Evolutionary conservation across 83 land plant species (phyloP).

Genomic region (Picea mariana): DNA sequence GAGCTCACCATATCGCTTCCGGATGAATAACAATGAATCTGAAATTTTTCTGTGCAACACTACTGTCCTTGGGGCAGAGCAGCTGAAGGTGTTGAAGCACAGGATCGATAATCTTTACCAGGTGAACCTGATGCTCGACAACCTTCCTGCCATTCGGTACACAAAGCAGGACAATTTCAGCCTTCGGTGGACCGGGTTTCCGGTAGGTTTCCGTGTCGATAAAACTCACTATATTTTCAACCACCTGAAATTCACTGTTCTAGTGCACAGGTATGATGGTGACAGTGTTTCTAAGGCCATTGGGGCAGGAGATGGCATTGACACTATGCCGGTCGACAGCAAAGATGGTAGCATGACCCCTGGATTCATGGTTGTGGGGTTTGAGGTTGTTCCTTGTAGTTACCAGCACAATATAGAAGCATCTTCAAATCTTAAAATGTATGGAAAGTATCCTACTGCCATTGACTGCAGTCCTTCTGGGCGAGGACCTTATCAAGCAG

Average conservation of each 20-base stretch:
- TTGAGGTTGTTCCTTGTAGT: constrained; percentile 60
- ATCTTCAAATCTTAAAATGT: constrained; percentile 37
- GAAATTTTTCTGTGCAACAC: constrained; percentile 57
- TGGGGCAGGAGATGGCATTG: constrained; percentile 66
- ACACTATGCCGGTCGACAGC: constrained; percentile 24
- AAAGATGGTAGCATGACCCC: constrained; percentile 23
- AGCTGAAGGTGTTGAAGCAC: constrained; percentile 51
- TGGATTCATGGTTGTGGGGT: constrained; percentile 61
- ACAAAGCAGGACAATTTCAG: constrained; percentile 36
- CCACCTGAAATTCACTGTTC: constrained; percentile 71
- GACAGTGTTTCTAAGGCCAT: constrained; percentile 46
- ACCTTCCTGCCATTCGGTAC: constrained; percentile 73
- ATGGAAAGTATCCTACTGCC: constrained; percentile 28
- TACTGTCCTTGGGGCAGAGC: constrained; percentile 30
- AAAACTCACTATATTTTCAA: constrained; percentile 57
- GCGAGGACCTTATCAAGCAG: constrained; percentile 23
- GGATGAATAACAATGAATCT: constrained; percentile 26
- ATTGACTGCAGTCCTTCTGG: constrained; percentile 30
- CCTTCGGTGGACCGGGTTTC: constrained; percentile 70
- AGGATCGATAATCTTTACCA: constrained; percentile 84
- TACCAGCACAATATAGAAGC: constrained; percentile 24
- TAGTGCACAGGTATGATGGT: constrained; percentile 70
- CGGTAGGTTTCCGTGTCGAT: constrained; percentile 47
- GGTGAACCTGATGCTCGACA: constrained; percentile 82
- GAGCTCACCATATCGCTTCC: too few relatives aligned